Evolutionary conservation across 139 green algal genomes (phyloP), one percentile per base, ranked within the genome.

Genomic region (Tetratostichococcus sp.): DNA sequence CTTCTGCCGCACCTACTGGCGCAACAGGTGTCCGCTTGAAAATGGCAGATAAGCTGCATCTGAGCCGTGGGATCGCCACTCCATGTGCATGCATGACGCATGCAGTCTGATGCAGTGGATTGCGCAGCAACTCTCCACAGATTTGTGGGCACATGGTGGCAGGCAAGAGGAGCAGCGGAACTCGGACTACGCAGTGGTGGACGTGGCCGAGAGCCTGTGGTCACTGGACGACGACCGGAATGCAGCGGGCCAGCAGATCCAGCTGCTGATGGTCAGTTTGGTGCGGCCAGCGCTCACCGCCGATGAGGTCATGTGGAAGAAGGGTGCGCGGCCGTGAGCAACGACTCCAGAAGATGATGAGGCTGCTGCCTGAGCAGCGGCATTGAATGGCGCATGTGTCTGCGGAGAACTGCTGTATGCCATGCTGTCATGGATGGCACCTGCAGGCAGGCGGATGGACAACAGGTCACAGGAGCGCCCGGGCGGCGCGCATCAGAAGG

Each of bases 271-370:
- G 50, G 43, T 93, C 19, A 84, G 30, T 1, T 32, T 94, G 68
- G 79, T 75, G 1, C 80, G 82, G 62, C 89, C 86, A 26, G 28
- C 69, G 26, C 78, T 73, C 0, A 90, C 81, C 0, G 42, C 84
- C 57, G 79, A 87, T 34, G 90, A 94, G 66, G 62, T 85, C 6
- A 71, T 67, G 43, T 94, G 77, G 71, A 93, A 94, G 70, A 90
- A 92, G 72, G 81, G 88, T 83, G 57, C 30, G 67, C 58, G 42
- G 30, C 34, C 28, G 43, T 43, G 0, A 67, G n/a, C 5, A 4
- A 5, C 21, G 57, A 32, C 22, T 68, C 30, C 14, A n/a, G n/a
- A n/a, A n/a, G n/a, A n/a, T n/a, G n/a, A n/a, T n/a, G n/a, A n/a
- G n/a, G n/a, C n/a, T n/a, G n/a, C n/a, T n/a, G n/a, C n/a, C n/a